These are phyloP conservation scores for Vanderwaltozyma verrucispora DNA, from an alignment of 805 yeast species.

Conservation along the genomic window DNA sequence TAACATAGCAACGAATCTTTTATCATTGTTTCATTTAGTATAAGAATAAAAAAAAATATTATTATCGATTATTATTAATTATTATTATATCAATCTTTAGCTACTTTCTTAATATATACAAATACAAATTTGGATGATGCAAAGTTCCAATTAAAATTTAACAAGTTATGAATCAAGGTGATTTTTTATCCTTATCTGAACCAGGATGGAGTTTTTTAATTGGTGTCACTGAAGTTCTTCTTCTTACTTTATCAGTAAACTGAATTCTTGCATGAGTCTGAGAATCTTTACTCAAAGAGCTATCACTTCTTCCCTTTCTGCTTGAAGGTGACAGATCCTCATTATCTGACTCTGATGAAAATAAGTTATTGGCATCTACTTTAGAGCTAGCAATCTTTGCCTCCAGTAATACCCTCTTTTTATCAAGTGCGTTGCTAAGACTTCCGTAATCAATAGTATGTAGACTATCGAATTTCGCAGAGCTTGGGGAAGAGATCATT, in stretches of 20 bases:
- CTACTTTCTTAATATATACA: too few species aligned
- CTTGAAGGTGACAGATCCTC: constrained; percentile 1
- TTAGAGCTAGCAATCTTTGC: not conserved
- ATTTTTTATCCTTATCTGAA: not conserved
- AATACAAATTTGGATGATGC: too few species aligned
- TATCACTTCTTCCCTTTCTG: not conserved
- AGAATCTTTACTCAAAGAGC: not conserved
- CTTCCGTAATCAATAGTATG: not conserved
- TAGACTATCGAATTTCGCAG: not conserved
- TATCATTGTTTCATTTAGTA: too few species aligned
- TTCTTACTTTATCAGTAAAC: not conserved
- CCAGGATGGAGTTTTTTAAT: not conserved
- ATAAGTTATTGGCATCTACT: not conserved
- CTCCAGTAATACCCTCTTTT: not conserved
- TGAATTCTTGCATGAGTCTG: not conserved
- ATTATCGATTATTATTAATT: not conserved
- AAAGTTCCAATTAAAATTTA: too few species aligned
- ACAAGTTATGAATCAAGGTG: too few species aligned
- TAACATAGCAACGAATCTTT: too few species aligned
- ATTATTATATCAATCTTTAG: not conserved
- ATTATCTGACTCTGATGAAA: constrained; percentile 2
- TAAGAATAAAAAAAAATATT: too few species aligned
- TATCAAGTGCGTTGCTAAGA: not conserved
- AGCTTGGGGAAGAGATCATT: constrained; percentile 1
- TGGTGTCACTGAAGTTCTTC: constrained; percentile 1